Conservation (phyloP, 768 basidiomycete genomes). For the Pleurotus tuoliensis region DNA sequence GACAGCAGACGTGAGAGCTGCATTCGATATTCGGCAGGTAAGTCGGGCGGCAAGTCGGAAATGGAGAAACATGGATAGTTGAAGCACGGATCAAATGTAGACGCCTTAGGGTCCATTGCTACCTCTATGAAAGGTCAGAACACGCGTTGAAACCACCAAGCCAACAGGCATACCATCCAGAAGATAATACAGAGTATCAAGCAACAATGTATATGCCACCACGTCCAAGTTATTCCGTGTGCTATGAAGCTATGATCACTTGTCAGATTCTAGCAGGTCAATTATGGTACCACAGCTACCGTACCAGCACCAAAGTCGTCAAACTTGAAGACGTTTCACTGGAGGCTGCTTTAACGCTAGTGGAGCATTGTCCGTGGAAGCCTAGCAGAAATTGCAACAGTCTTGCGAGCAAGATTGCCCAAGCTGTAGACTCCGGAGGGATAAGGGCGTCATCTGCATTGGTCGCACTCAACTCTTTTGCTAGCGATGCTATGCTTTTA, state of each 20-base stretch:
- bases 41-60: constrained; percentile 48
- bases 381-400: constrained; percentile 72
- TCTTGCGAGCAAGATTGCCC: constrained; percentile 55
- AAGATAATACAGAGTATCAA: constrained; percentile 73
- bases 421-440: neutral
- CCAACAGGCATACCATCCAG: constrained; percentile 55
- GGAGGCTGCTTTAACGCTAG: constrained; percentile 42
- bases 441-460: neutral
- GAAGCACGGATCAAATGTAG: constrained; percentile 57
- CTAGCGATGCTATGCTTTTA: neutral
- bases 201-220: constrained; percentile 57
- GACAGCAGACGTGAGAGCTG: constrained; percentile 60
- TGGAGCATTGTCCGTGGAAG: constrained; percentile 56
- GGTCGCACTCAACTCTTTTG: neutral
- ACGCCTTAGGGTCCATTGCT: constrained; percentile 51
- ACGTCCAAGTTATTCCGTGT: constrained; percentile 50
- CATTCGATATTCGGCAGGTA: constrained; percentile 53
- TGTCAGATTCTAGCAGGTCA: neutral
- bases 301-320: constrained; percentile 49
- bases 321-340: constrained; percentile 38
- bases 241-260: constrained; percentile 43
- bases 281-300: constrained; percentile 21
- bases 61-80: constrained; percentile 53
- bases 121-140: constrained; percentile 42
- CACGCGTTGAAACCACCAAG: too few relatives aligned